Conservation (phyloP, 148 eudicot species). For the Chenopodium album region DNA sequence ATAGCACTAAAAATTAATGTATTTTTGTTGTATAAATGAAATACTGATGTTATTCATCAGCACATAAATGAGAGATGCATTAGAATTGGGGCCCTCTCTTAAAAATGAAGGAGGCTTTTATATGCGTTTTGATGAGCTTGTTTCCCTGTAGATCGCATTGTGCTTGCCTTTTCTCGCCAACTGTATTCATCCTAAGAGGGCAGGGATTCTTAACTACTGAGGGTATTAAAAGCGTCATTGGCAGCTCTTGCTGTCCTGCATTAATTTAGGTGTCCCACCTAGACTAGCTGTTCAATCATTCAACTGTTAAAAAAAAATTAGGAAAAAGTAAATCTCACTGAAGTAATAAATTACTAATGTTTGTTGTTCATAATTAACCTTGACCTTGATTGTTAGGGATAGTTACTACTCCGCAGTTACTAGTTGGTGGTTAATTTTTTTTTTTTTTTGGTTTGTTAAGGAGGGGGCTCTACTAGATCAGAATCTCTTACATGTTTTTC, state of each 20-base stretch:
- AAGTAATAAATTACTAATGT: no score
- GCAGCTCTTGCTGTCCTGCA: constrained; percentile 28
- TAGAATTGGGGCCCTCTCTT: background rate
- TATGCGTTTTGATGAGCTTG: constrained; percentile 7
- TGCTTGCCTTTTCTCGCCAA: constrained; percentile 33
- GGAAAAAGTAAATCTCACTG: no score
- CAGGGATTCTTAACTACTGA: constrained; percentile 21
- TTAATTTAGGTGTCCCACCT: constrained; percentile 26
- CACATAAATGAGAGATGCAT: background rate
- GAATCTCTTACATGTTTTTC: no score
- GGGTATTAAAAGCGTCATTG: constrained; percentile 22
- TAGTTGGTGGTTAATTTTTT: background rate
- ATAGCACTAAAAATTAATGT: background rate
- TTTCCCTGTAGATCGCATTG: constrained; percentile 23
- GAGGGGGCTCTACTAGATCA: no score
- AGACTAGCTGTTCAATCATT: constrained; percentile 31
- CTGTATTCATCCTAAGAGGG: constrained; percentile 33
- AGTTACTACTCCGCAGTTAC: no score
- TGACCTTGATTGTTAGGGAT: background rate
- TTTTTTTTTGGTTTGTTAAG: no score
- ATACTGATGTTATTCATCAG: background rate
- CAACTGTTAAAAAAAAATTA: constrained; percentile 12
- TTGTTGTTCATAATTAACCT: background rate
- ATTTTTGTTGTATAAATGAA: constrained; percentile 8
- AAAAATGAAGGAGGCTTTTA: constrained; percentile 5